These are phyloP conservation scores for Ilyonectria destructans DNA, from an alignment of 2,329 filamentous ascomycete genomes.

Conservation along the genomic window DNA sequence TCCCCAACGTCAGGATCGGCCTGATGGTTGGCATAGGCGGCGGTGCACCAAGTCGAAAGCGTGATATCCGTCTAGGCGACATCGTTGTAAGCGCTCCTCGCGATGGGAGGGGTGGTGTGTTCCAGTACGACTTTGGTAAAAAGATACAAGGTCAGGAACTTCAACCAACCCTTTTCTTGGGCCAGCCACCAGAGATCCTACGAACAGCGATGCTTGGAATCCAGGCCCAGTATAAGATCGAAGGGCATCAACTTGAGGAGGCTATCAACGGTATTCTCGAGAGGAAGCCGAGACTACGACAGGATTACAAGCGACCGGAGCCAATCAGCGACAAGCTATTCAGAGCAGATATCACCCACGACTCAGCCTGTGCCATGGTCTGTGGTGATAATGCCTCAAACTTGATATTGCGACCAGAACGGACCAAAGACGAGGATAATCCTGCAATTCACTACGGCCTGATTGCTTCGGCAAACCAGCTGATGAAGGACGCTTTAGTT, in stretches of 20 bases:
- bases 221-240: slow-evolving; percentile 7
- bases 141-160: background rate
- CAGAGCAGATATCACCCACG: background rate
- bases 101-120: background rate
- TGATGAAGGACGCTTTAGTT: background rate
- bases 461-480: background rate
- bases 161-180: background rate
- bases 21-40: background rate
- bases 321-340: too few species aligned
- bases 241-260: slow-evolving; percentile 28
- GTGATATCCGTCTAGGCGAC: background rate
- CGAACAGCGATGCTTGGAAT: too few species aligned
- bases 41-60: background rate
- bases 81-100: background rate
- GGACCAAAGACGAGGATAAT: background rate
- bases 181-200: background rate
- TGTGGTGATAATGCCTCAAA: background rate
- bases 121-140: background rate
- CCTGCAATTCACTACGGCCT: background rate
- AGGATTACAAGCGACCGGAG: too few species aligned
- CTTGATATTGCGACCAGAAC: background rate
- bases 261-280: background rate
- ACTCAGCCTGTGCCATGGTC: background rate
- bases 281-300: background rate
- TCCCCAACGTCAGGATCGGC: background rate